Conservation (phyloP, 2,329 filamentous ascomycete species). For the Diaporthe destruens region DNA sequence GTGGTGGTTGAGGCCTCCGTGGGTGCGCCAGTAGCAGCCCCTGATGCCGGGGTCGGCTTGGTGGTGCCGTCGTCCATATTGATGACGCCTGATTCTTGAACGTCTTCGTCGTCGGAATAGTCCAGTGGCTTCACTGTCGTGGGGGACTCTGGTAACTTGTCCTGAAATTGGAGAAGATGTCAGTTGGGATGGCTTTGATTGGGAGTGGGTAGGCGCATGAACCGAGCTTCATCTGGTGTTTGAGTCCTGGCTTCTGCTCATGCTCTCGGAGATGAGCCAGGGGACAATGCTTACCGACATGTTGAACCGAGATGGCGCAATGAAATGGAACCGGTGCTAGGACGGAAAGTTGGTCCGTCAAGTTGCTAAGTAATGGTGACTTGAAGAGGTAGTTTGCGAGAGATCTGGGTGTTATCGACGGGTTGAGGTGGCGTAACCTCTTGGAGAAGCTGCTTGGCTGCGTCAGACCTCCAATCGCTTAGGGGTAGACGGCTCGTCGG, state of each 20-base stretch:
- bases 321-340: slow-evolving; percentile 11
- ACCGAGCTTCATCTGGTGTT: slow-evolving; percentile 40
- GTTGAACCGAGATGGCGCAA: slow-evolving; percentile 40
- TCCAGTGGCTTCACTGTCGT: slow-evolving; percentile 75
- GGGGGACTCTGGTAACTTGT: slow-evolving; percentile 68
- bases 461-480: slow-evolving; percentile 25
- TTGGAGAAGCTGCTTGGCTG: slow-evolving; percentile 16
- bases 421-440: neutral
- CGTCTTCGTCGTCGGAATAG: slow-evolving; percentile 78
- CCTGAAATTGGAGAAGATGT: slow-evolving; percentile 29
- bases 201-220: slow-evolving; percentile 38
- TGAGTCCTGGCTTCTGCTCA: slow-evolving; percentile 33
- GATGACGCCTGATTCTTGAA: slow-evolving; percentile 69
- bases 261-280: slow-evolving; percentile 41
- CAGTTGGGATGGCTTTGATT: slow-evolving; percentile 29
- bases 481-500: slow-evolving; percentile 1
- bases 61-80: slow-evolving; percentile 52
- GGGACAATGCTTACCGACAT: slow-evolving; percentile 40
- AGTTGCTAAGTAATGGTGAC: slow-evolving; percentile 14
- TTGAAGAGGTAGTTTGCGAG: slow-evolving; percentile 1
- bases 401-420: neutral
- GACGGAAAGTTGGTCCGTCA: slow-evolving; percentile 4
- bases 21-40: slow-evolving; percentile 46
- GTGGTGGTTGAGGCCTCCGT: slow-evolving; percentile 44
- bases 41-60: slow-evolving; percentile 42